These are phyloP conservation scores for Sechiopsis laciniata DNA, from an alignment of 306 rosid species.

Conservation along the genomic window DNA sequence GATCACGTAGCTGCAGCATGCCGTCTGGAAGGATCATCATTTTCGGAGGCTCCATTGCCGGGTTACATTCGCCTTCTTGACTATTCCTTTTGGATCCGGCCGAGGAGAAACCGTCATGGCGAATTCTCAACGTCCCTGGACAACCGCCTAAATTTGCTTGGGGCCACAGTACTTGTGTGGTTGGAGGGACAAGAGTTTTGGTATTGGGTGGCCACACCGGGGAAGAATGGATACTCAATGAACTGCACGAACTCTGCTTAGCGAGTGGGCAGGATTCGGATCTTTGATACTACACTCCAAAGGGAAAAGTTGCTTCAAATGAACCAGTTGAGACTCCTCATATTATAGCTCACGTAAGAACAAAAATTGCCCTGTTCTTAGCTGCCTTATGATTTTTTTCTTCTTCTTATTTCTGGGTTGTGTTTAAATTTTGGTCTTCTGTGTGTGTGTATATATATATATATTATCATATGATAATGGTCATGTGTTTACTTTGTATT, in stretches of 20 bases:
- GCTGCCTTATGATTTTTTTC: background rate
- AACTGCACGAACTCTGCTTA: slow-evolving; percentile 85
- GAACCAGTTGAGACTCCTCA: background rate
- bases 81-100: no score
- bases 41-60: no score
- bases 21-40: no score
- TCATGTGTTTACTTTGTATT: background rate
- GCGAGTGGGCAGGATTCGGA: slow-evolving; percentile 79
- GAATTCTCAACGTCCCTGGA: slow-evolving; percentile 27
- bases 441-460: background rate
- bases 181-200: slow-evolving; percentile 89
- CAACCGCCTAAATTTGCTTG: slow-evolving; percentile 92
- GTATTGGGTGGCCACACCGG: slow-evolving; percentile 94
- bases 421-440: slow-evolving; percentile 14
- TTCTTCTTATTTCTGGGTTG: background rate
- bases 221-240: slow-evolving; percentile 95
- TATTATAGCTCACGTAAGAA: slow-evolving; percentile 16
- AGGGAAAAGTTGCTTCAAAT: slow-evolving; percentile 2
- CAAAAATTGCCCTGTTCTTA: background rate
- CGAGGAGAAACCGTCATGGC: no score
- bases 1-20: no score
- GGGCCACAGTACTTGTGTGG: slow-evolving; percentile 45
- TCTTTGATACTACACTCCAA: slow-evolving; percentile 25
- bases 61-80: no score
- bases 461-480: background rate